Base-by-base conservation (phyloP, 257 asterid species). In the Cruciata laevipes region DNA sequence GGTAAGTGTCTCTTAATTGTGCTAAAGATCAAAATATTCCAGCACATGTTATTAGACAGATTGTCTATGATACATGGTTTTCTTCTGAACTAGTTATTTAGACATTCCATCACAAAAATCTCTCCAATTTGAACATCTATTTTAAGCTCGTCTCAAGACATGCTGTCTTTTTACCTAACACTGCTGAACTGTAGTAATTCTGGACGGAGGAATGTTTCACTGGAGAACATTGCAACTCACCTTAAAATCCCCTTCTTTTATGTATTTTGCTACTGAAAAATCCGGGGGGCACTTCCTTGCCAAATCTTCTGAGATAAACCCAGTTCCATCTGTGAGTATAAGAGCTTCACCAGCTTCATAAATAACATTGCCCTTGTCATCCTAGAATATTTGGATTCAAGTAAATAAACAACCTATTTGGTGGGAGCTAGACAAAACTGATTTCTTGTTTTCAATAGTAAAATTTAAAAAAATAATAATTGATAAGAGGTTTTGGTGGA, bases 301-400 rank as follows among this genome's bases (percentile, higher is more conserved):
- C 80, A 91, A 78, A 80, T 89, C 90, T 76, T 85, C 86, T 6
- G 98, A 91, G 47, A 91, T 84, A 66, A 38, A 89, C 35, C 98
- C 98, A 13, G 98, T 89, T 64, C 96, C 98, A 76, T 91, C 98
- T 23, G 98, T 87, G 70, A 83, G 89, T 56, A 89, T 33, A 73
- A 84, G 80, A 59, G 80, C 82, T 57, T 84, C 78, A 30, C 90
- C 90, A 73, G 84, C 91, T 44, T 81, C 92, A 31, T 2, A 40
- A 27, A 85, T 55, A 73, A 68, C 44, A 40, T 63, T 37, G 16
- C 85, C 91, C 63, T 77, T 63, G 52, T 73, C 79, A 77, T 87
- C 90, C 96, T 91, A 66, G 67, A 74, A 73, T 5, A 35, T n/a
- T 33, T 40, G 42, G 59, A 69, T 61, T 60, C 47, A 56, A 38